These are phyloP conservation scores for Flagelloscypha sp. DNA, from an alignment of 768 basidiomycete genomes.

Conservation along the genomic window DNA sequence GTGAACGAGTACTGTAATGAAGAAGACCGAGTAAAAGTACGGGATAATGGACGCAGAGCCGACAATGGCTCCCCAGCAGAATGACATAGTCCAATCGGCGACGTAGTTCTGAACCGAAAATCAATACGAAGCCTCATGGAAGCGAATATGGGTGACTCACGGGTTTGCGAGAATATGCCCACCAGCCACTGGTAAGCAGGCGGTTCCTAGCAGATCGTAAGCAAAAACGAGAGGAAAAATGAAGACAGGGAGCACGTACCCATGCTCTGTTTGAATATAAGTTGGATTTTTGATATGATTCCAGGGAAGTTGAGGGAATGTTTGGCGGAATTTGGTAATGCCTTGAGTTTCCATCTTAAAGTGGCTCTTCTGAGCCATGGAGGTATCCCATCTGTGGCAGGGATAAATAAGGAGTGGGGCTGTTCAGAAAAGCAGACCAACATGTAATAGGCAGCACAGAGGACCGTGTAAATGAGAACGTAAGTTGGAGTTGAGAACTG, in stretches of 20 bases:
- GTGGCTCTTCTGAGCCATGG: conserved; percentile 94
- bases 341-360: conserved; percentile 98
- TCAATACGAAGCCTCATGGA: background rate
- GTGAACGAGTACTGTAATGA: conserved; percentile 87
- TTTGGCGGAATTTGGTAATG: conserved; percentile 72
- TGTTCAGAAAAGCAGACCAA: too few relatives aligned
- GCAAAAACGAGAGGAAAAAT: too few relatives aligned
- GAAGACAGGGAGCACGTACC: too few relatives aligned
- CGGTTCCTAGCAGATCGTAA: conserved; percentile 61
- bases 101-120: conserved; percentile 69
- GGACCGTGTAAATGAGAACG: conserved; percentile 61
- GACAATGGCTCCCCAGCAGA: conserved; percentile 77
- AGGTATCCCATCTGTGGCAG: conserved; percentile 70
- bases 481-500: conserved; percentile 74
- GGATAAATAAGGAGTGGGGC: background rate
- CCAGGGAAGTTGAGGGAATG: conserved; percentile 91
- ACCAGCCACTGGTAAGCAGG: conserved; percentile 88
- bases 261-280: conserved; percentile 89
- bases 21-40: conserved; percentile 96
- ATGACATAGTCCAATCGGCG: conserved; percentile 83
- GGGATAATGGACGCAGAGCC: conserved; percentile 77
- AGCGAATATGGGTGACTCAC: conserved; percentile 32
- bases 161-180: conserved; percentile 90
- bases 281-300: conserved; percentile 78
- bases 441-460: conserved; percentile 84